Evolutionary conservation across 305 asterid species (phyloP).

Genomic region (Solanum hybrid): DNA sequence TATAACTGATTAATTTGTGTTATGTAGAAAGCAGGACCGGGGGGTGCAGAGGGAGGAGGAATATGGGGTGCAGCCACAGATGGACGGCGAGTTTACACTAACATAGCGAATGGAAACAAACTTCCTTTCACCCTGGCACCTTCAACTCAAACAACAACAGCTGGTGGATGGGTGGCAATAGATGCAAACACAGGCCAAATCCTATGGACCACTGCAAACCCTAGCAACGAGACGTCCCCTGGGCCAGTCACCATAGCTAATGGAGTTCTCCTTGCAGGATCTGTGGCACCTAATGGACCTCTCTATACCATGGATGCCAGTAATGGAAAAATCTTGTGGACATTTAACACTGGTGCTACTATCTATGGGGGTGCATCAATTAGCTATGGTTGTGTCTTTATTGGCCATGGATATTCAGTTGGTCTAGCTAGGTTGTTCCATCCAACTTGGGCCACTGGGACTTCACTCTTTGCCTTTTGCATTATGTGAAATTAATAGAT

Average conservation of each 20-base stretch:
- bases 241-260: conserved; percentile 50
- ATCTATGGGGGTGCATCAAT: conserved; percentile 27
- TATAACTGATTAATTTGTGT: too few relatives aligned
- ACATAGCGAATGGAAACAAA: conserved; percentile 33
- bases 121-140: conserved; percentile 43
- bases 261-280: conserved; percentile 50
- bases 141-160: conserved; percentile 32
- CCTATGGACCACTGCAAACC: conserved; percentile 57
- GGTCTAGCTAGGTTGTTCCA: conserved; percentile 11
- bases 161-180: conserved; percentile 75
- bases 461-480: not conserved
- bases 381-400: conserved; percentile 34
- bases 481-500: not conserved
- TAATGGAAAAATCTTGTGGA: conserved; percentile 52
- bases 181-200: conserved; percentile 51
- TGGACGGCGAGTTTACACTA: conserved; percentile 46
- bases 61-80: conserved; percentile 77
- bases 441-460: not conserved
- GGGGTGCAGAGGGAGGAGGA: conserved; percentile 56
- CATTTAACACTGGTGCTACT: conserved; percentile 37
- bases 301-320: conserved; percentile 52
- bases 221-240: conserved; percentile 47
- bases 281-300: conserved; percentile 50
- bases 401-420: not conserved
- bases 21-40: conserved; percentile 51